Base-by-base conservation (phyloP, 164 flowering plant genomes). In the Aristolochia fimbriata region DNA sequence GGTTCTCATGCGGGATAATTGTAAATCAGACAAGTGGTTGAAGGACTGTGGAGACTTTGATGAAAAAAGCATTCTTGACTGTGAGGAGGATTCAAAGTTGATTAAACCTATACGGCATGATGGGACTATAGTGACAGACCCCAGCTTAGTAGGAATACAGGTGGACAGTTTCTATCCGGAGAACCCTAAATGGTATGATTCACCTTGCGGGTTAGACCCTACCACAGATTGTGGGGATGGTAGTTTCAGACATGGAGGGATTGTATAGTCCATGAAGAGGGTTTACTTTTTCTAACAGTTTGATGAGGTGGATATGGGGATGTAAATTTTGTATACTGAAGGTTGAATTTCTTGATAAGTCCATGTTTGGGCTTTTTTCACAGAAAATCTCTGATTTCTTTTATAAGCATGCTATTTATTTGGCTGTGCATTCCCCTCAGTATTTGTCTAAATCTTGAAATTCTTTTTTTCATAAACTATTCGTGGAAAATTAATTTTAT, bases 111-210 rank as follows among this genome's bases (percentile, higher is more conserved):
- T 82, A 60, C 78, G 87, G 73, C 88, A 86, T 73, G 93, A 82
- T 51, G 97, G 79, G 60, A 58, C 68, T 33, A 63, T 90, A 49
- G 88, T 74, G 31, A 51, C 84, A 16, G 96, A 93, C 77, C 87
- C 82, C 51, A 74, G 81, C 70, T 89, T 93, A 65, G 87, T 75
- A 51, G 86, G 91, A 72, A 76, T 90, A 64, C 97, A 83, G 67
- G 97, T 88, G 10, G 96, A 88, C 62, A 76, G 84, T 64, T 94
- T 94, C 73, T 90, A 88, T 62, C 86, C 79, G 13, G 97, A 91
- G 25, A 90, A 83, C 65, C 72, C 96, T 15, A 94, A 91, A 70
- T 94, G 99, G 99, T 91, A 83, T 69, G 97, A 90, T 71, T 93
- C 91, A 65, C 92, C 95, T 59, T 83, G 96, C 76, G 85, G 80